Percentiles rank a stretch among this genome's conserved stretches.
phyloP scores from a whole-genome alignment of 495 filamentous ascomycete species.

The Aspergillus cavernicola region DNA sequence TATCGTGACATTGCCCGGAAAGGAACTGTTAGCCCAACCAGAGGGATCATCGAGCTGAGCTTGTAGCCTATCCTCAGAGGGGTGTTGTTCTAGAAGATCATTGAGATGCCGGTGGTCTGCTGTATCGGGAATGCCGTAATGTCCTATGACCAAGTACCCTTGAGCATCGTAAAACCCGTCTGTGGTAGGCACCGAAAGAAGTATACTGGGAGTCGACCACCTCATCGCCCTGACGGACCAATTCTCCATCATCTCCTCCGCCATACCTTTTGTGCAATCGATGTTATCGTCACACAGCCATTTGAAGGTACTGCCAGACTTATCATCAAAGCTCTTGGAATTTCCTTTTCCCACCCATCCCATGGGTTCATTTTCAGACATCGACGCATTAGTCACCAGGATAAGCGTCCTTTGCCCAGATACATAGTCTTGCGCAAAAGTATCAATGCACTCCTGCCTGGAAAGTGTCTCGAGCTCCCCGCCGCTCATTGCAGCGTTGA shows the following conservation, averaged over 20 bases:
- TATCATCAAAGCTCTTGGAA: not conserved
- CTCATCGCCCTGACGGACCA: not conserved
- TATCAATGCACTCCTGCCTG: not conserved
- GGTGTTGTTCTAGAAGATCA: not conserved
- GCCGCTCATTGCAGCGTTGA: not conserved
- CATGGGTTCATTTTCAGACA: not conserved
- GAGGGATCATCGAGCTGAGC: not conserved
- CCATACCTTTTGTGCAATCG: not conserved
- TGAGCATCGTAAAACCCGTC: not conserved
- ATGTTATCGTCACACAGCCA: slow-evolving; percentile 4
- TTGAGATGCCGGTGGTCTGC: not conserved
- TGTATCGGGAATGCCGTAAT: not conserved
- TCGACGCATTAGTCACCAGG: not conserved
- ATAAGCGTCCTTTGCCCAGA: not conserved
- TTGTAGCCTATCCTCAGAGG: not conserved
- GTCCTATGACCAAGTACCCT: not conserved
- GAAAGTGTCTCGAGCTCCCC: not conserved
- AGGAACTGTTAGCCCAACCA: not conserved
- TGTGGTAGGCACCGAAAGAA: not conserved
- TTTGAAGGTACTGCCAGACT: not conserved
- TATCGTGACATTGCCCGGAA: not conserved
- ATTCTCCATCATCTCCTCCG: not conserved
- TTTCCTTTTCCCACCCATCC: not conserved
- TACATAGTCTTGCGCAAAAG: slow-evolving; percentile 1
- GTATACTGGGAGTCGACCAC: not conserved